Evolutionary conservation across 352 stramenopile species (phyloP).

Genomic region (Phytophthora kernoviae): DNA sequence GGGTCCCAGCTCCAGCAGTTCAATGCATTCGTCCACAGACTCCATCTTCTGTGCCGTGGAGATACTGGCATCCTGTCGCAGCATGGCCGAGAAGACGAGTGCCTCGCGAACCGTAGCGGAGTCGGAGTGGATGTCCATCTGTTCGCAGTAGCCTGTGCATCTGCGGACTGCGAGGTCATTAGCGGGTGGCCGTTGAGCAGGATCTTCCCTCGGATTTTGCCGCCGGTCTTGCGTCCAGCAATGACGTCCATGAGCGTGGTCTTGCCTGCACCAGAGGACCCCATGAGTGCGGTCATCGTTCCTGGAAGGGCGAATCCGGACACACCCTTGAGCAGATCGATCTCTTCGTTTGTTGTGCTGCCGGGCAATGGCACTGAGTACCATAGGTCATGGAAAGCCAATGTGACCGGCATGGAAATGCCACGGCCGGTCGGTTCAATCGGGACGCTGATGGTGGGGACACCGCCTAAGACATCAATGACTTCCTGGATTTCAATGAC

Average conservation of each 20-base stretch:
- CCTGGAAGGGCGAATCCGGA: constrained; percentile 64
- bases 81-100: constrained; percentile 53
- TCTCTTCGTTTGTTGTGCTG: constrained; percentile 34
- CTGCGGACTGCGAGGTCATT: constrained; percentile 27
- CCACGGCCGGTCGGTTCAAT: constrained; percentile 1
- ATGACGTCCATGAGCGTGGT: constrained; percentile 26
- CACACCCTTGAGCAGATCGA: constrained; percentile 77
- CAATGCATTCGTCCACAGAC: constrained; percentile 30
- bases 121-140: constrained; percentile 86
- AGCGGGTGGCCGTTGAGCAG: constrained; percentile 73
- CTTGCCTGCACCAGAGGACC: constrained; percentile 72
- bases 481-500: constrained; percentile 1
- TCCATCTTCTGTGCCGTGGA: constrained; percentile 21
- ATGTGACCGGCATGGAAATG: constrained; percentile 29
- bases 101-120: constrained; percentile 83
- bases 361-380: constrained; percentile 34
- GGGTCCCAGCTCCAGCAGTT: constrained; percentile 27
- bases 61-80: constrained; percentile 43
- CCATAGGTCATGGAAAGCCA: constrained; percentile 40
- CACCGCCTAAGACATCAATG: neutral
- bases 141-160: constrained; percentile 52
- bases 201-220: constrained; percentile 60
- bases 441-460: neutral
- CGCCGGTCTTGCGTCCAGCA: constrained; percentile 16
- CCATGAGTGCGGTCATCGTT: constrained; percentile 89